These are phyloP conservation scores for Yamadazyma diddensiae DNA, from an alignment of 1,139 yeast genomes.

Conservation along the genomic window DNA sequence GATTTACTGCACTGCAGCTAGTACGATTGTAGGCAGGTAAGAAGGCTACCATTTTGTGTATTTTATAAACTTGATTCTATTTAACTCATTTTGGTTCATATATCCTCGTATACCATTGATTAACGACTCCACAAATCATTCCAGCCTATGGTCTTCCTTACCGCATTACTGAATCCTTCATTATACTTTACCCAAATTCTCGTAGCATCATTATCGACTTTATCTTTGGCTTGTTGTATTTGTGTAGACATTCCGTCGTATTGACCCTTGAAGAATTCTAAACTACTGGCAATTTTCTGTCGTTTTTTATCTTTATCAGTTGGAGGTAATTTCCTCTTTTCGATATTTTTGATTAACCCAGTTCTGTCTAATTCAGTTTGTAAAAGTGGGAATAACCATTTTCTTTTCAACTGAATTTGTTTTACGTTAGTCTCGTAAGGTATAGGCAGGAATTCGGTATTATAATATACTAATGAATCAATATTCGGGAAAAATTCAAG, in stretches of 20 bases:
- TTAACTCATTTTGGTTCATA: no score
- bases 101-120: no score
- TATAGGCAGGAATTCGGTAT: constrained; percentile 20
- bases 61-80: no score
- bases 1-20: no score
- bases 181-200: constrained; percentile 89
- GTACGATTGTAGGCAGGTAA: no score
- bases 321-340: constrained; percentile 18
- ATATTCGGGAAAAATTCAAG: constrained; percentile 37
- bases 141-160: constrained; percentile 83
- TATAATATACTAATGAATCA: constrained; percentile 31
- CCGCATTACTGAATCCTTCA: constrained; percentile 95
- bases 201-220: constrained; percentile 16
- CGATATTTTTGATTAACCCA: constrained; percentile 15
- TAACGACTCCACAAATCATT: constrained; percentile 53
- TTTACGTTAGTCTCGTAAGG: constrained; percentile 17
- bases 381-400: constrained; percentile 37
- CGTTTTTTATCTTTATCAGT: constrained; percentile 24
- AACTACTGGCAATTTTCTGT: constrained; percentile 23
- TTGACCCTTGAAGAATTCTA: constrained; percentile 40
- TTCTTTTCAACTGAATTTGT: constrained; percentile 29
- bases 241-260: constrained; percentile 34
- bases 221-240: constrained; percentile 14
- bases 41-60: no score
- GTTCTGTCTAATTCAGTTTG: constrained; percentile 40